Conservation (phyloP, 2,329 filamentous ascomycete species). For the Phaeosphaeria sp. region DNA sequence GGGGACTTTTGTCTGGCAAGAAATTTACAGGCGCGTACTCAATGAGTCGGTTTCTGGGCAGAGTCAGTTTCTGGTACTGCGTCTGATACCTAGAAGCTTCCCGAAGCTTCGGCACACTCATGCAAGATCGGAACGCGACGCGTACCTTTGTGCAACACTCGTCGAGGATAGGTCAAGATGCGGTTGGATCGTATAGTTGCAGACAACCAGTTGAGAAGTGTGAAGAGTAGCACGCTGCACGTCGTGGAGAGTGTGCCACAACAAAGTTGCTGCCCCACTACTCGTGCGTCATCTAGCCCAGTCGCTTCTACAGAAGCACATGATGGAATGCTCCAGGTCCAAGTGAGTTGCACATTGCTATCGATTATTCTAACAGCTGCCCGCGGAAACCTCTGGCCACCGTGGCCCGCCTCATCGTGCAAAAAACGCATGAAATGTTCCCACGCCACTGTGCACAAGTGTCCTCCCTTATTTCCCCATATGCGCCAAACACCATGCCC, state of each 20-base stretch:
- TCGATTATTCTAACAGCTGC: background rate
- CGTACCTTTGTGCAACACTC: background rate
- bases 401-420: background rate
- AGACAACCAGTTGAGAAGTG: background rate
- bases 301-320: background rate
- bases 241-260: constrained; percentile 1
- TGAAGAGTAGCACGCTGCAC: background rate
- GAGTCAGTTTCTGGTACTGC: background rate
- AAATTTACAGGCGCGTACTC: background rate
- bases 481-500: constrained; percentile 20
- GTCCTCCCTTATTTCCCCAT: background rate
- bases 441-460: background rate
- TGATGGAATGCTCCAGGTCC: background rate
- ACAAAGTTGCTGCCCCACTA: constrained; percentile 9
- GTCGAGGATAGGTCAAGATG: background rate
- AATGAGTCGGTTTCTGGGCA: background rate
- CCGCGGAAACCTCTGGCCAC: background rate
- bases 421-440: background rate
- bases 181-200: background rate
- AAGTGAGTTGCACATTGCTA: background rate
- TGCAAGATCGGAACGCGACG: background rate
- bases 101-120: constrained; percentile 17
- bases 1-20: background rate
- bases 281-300: constrained; percentile 14
- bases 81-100: constrained; percentile 12